Base-by-base conservation (phyloP, 2,329 filamentous ascomycete species). In the Pseudogymnoascus verrucosus region DNA sequence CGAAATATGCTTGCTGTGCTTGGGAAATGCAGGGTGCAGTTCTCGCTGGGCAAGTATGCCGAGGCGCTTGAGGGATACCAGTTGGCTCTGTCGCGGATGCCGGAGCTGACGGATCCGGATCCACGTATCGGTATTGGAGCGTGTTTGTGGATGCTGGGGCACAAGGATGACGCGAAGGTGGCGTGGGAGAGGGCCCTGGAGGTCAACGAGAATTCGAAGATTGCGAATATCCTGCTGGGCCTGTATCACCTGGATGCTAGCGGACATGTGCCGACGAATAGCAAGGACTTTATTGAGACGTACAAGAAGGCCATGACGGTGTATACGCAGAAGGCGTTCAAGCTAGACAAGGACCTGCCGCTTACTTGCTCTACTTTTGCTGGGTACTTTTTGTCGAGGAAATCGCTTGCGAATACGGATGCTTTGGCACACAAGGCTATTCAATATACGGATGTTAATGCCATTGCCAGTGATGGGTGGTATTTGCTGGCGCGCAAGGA, bases 391-490 rank as follows among this genome's bases (percentile, higher is more conserved):
- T 79, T 97, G 28, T 87, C 91, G 1, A 85, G 90, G 71, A 96
- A 92, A 73, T 85, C 87, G 7, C 89, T 91, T 76, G 78, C 85
- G 23, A 92, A 91, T 65, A 92, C 95, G 8, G 92, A 98, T 68
- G 87, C 87, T 19, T 82, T 99, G 16, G 91, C 93, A 6, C 89
- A 93, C 74, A 95, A 95, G 74, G 93, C 95, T 5, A 97, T 99
- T 67, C 91, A 97, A 72, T 89, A 91, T 71, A 98, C 95, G 2
- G 95, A 99, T 73, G 91, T 98, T 69, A 96, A 96, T 74, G 91
- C 93, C 3, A 91, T 98, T 74, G 93, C 93, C 23, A 96, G 93
- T 76, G 96, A 99, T 73, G 96, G 95, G 37, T 98, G 93, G 93
- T 99, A 97, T 76, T 78, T 98, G 7, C 84, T 98, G 42, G 95